Percentiles rank a stretch among this genome's conserved stretches.
These are phyloP conservation scores for Thyridium curvatum DNA, from an alignment of 2,329 filamentous ascomycete genomes.

Conservation along the genomic window DNA sequence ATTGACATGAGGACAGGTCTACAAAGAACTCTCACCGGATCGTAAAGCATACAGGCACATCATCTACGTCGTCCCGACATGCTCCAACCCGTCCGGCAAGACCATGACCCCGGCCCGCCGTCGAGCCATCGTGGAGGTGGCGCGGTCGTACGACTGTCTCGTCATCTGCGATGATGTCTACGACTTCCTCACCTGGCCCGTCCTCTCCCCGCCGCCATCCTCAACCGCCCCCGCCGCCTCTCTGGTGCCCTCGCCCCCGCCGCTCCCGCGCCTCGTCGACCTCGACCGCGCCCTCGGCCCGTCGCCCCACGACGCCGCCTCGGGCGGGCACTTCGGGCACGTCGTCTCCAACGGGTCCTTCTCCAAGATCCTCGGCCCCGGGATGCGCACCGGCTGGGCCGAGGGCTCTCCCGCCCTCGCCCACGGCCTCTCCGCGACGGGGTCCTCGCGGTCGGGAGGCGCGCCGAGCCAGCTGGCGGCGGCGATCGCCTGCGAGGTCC, in stretches of 20 bases:
- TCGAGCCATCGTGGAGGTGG: slow-evolving; percentile 64
- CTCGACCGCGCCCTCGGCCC: slow-evolving; percentile 65
- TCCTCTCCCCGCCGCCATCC: slow-evolving; percentile 9
- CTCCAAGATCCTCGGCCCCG: slow-evolving; percentile 79
- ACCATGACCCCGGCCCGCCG: slow-evolving; percentile 70
- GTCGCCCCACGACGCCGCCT: slow-evolving; percentile 30
- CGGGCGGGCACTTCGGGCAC: slow-evolving; percentile 64
- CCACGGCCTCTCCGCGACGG: slow-evolving; percentile 45
- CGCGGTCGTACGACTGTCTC: slow-evolving; percentile 74
- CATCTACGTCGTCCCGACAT: slow-evolving; percentile 84
- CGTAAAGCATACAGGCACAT: slow-evolving; percentile 80
- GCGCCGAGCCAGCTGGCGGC: slow-evolving; percentile 44
- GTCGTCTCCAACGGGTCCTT: slow-evolving; percentile 83
- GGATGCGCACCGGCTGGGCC: slow-evolving; percentile 80
- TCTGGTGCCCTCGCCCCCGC: slow-evolving; percentile 24
- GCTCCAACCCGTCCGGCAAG: slow-evolving; percentile 80
- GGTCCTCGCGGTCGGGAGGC: slow-evolving; percentile 49
- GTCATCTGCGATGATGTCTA: slow-evolving; percentile 90
- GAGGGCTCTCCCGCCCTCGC: slow-evolving; percentile 58
- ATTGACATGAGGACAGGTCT: slow-evolving; percentile 24
- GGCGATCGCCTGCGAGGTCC: slow-evolving; percentile 41
- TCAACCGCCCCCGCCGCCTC: slow-evolving; percentile 7
- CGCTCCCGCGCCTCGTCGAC: slow-evolving; percentile 72
- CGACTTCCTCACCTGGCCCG: slow-evolving; percentile 79
- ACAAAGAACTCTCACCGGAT: slow-evolving; percentile 50